These are phyloP conservation scores for Oryza punctata DNA, from an alignment of 176 grass and related monocot species.

Conservation along the genomic window DNA sequence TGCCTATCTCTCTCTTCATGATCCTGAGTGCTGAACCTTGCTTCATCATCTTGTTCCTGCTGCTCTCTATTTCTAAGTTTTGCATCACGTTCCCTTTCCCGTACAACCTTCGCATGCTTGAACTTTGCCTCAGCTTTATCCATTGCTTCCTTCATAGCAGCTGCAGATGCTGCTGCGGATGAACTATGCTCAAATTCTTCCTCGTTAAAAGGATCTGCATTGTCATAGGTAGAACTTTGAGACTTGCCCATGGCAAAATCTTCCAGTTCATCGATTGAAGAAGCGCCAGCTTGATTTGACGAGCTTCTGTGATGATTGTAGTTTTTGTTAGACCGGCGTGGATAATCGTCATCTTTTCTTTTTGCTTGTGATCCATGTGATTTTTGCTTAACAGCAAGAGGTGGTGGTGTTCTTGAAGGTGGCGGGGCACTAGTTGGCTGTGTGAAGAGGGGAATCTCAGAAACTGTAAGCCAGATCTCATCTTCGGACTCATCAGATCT, in stretches of 20 bases:
- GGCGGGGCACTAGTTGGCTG: constrained; percentile 86
- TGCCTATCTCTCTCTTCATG: constrained; percentile 49
- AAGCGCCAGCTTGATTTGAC: constrained; percentile 41
- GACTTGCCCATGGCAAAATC: constrained; percentile 80
- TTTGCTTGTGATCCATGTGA: constrained; percentile 46
- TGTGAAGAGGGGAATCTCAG: constrained; percentile 96
- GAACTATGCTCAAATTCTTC: constrained; percentile 76
- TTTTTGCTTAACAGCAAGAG: constrained; percentile 58
- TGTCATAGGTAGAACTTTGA: constrained; percentile 49
- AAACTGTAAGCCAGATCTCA: constrained; percentile 93
- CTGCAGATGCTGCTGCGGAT: constrained; percentile 77
- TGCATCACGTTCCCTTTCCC: constrained; percentile 78
- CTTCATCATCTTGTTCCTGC: constrained; percentile 50
- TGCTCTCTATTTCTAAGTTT: constrained; percentile 62
- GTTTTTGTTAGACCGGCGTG: constrained; percentile 44
- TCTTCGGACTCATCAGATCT: constrained; percentile 68
- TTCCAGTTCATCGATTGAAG: constrained; percentile 77
- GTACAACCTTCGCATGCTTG: constrained; percentile 88
- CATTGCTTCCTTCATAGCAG: constrained; percentile 97
- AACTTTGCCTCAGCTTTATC: constrained; percentile 93
- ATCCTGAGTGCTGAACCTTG: constrained; percentile 42
- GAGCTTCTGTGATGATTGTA: constrained; percentile 61
- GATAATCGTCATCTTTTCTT: constrained; percentile 51
- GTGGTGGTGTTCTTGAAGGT: constrained; percentile 83
- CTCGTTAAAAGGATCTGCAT: constrained; percentile 41